Base-by-base conservation (phyloP, 306 rosid species). In the Fragaria vesca region DNA sequence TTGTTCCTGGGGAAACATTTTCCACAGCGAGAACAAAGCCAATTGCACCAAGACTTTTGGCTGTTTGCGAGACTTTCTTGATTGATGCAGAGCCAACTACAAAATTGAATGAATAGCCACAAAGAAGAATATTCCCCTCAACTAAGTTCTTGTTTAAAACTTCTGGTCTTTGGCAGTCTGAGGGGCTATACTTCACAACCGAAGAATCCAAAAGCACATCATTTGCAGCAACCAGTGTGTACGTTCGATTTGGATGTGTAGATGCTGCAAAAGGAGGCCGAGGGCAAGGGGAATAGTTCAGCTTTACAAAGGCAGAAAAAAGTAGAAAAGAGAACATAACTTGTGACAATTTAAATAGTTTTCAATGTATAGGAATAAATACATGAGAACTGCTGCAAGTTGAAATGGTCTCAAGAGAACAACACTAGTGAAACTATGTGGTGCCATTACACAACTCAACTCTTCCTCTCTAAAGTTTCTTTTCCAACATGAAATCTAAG, bases 101-200 rank as follows among this genome's bases (percentile, higher is more conserved):
- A 81, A 96, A 96, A 87, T 93, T 93, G 87, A 91, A 96, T 73
- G 99, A 96, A 88, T 96, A 96, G 81, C 99, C 99, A 86, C 99
- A 96, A 9, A 96, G 96, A 85, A 96, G 96, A 85, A 96, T 90
- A 74, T 91, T 96, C 43, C 99, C 99, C 89, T 90, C 86, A 78
- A 96, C 88, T 87, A 93, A 85, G 36, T 88, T 87, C 88, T 96
- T 93, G 83, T 93, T 96, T 72, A 96, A 83, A 84, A 93, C 86
- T 75, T 96, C 99, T 71, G 97, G 94, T 79, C 80, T 90, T 86
- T 96, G 99, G 87, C 99, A 96, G 82, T 96, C 99, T 0, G 98
- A 88, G 78, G 97, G 93, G 83, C 90, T 96, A 88, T 84, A 89
- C 86, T 81, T 96, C 87, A 57, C 80, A 51, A 86, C 91, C 30